Percentiles rank a stretch among this genome's conserved stretches.
phyloP scores from a whole-genome alignment of 2,329 filamentous ascomycete species.

The Magnaporthales sp. region DNA sequence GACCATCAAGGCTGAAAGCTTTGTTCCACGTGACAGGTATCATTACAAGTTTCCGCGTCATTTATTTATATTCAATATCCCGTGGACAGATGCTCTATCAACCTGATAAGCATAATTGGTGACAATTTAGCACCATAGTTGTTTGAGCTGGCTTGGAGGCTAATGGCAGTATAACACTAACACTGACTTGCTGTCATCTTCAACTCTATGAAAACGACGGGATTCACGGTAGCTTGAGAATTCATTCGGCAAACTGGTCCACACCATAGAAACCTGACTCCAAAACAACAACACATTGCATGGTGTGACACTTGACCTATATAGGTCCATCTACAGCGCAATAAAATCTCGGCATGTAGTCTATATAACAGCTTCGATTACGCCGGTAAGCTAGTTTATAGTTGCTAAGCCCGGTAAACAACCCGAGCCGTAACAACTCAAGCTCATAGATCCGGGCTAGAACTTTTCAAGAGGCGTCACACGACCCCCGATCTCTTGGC shows the following conservation, averaged over 20 bases:
- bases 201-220: not conserved
- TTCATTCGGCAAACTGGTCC: too few relatives aligned
- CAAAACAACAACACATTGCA: not conserved
- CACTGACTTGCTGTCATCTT: not conserved
- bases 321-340: not conserved
- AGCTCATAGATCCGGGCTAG: not conserved
- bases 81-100: too few relatives aligned
- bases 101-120: too few relatives aligned
- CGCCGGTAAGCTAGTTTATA: not conserved
- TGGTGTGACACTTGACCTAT: not conserved
- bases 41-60: too few relatives aligned
- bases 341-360: not conserved
- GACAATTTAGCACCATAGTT: not conserved
- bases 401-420: not conserved
- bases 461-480: not conserved
- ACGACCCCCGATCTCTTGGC: not conserved
- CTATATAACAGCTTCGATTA: not conserved
- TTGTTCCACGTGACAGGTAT: too few relatives aligned
- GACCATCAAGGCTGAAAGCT: too few relatives aligned
- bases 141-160: not conserved
- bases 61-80: too few relatives aligned
- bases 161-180: not conserved
- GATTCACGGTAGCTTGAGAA: not conserved
- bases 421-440: not conserved
- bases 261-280: too few relatives aligned